Base-by-base conservation (phyloP, 75 land plant species). In the Selaginella moellendorffii region DNA sequence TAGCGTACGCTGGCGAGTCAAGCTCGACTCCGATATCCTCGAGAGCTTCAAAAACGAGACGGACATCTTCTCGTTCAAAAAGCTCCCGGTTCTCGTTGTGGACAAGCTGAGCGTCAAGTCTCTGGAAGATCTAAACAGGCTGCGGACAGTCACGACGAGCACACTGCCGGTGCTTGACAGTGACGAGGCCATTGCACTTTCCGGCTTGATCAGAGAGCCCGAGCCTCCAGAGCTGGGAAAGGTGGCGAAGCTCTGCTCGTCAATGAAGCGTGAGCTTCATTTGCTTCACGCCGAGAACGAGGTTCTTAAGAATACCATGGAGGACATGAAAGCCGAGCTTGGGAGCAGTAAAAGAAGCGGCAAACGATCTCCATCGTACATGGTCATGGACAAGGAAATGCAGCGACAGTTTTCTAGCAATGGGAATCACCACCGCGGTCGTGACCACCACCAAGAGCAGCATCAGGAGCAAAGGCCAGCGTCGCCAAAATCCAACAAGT, bases 101-200 rank as follows among this genome's bases (percentile, higher is more conserved):
- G 76, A 84, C 52, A 92, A 92, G 71, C 73, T 92, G 25, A 79
- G 81, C 24, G 70, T 92, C 69, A 82, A 85, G 54, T 73, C 73
- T 53, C 77, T 70, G n/a, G 71, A 72, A 54, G 71, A 65, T 28
- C 2, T 46, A 26, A 28, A 18, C 5, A 14, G 46, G 46, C 10
- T 36, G 14, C 46, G 46, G 14, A 36, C 46, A 5, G 14, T 14
- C 46, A 36, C 5, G 46, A 5, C 14, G 10, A 5, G 46, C 14
- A 36, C 46, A 36, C 14, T 5, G 54, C 23, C 64, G 52, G 10
- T 5, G 46, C 14, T 36, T 14, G 10, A 5, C 14, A 36, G 10
- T 36, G 14, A 5, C 46, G 46, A 5, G 14, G 10, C 72, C 31
- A 8, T 79, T 31, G 9, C 78, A 79, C 64, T 54, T 8, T 5